Evolutionary conservation across 129 eudicot genomes (phyloP).

Genomic region (Heracleum sosnowskyi): DNA sequence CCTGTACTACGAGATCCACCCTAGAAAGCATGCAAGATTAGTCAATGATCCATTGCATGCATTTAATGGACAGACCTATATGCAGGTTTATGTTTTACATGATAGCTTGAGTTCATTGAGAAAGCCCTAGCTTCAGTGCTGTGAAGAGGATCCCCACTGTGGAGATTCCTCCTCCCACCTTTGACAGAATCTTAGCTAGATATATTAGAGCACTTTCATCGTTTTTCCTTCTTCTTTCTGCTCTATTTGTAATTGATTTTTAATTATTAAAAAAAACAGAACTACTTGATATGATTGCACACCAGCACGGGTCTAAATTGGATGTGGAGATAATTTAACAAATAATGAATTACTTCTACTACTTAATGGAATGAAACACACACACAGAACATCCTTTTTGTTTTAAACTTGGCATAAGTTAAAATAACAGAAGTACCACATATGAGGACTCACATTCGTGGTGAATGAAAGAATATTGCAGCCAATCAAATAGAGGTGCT

Average conservation of each 20-base stretch:
- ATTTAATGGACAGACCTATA: neutral
- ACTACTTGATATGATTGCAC: neutral
- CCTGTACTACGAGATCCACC: neutral
- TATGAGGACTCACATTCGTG: neutral
- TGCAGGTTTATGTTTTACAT: neutral
- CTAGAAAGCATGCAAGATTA: neutral
- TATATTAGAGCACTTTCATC: neutral
- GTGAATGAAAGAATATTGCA: slow-evolving; percentile 5
- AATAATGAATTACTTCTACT: neutral
- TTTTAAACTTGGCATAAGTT: neutral
- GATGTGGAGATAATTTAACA: no score
- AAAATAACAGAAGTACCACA: neutral
- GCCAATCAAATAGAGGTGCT: slow-evolving; percentile 7
- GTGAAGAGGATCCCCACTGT: no score
- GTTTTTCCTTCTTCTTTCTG: neutral
- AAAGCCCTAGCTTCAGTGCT: no score
- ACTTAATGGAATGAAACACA: neutral
- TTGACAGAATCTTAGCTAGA: no score
- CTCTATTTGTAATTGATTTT: neutral
- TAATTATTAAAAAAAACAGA: neutral
- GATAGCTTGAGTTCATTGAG: no score
- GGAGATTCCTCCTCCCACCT: no score
- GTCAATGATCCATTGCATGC: neutral
- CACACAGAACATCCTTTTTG: neutral
- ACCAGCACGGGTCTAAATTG: neutral